Conservation (phyloP, 306 rosid genomes). For the Dalbergia cultrata region DNA sequence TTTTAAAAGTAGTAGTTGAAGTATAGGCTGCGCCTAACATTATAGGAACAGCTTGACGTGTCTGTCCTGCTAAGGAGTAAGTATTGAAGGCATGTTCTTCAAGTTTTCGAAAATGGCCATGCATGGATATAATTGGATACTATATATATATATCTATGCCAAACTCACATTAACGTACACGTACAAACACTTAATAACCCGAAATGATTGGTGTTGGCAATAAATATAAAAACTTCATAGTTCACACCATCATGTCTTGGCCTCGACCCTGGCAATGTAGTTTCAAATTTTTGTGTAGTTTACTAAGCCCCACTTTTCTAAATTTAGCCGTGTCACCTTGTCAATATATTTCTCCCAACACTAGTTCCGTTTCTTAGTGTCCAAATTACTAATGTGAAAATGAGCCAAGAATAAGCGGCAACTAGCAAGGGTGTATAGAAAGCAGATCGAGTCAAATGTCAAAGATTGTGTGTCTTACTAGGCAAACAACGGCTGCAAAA, state of each 20-base stretch:
- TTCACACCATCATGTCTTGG: background rate
- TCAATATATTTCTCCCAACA: no score
- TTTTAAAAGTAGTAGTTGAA: background rate
- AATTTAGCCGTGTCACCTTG: no score
- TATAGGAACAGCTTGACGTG: conserved; percentile 31
- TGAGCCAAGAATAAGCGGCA: no score
- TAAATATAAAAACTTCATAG: background rate
- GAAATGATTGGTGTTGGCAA: background rate
- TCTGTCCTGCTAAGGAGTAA: background rate
- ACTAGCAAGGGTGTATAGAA: no score
- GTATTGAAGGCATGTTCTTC: conserved; percentile 3
- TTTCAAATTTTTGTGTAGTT: background rate
- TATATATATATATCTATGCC: background rate
- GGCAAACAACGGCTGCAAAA: no score
- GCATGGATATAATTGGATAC: no score
- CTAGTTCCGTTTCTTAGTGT: no score
- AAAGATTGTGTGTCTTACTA: no score
- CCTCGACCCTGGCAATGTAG: background rate
- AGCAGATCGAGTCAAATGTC: no score
- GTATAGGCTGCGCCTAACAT: conserved; percentile 1
- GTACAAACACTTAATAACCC: background rate
- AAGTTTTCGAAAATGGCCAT: background rate
- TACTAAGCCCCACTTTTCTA: no score
- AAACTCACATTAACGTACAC: background rate
- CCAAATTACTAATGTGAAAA: no score